Conservation (phyloP, 2,329 filamentous ascomycete genomes). For the Albophoma yamanashiensis region DNA sequence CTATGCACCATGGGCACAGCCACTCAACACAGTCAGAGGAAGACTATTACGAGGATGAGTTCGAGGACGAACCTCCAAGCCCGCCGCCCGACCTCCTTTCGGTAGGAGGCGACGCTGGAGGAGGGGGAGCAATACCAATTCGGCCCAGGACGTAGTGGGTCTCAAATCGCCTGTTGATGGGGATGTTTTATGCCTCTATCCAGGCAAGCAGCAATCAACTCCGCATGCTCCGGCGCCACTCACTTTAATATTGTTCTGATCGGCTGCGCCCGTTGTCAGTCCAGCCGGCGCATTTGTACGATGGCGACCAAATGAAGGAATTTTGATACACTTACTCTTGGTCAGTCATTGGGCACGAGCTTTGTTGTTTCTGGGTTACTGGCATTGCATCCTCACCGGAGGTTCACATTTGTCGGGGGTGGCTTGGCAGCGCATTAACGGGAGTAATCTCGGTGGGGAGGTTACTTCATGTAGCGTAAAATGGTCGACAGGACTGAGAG, state of each 20-base stretch:
- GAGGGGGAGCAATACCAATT: conserved; percentile 7
- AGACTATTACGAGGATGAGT: conserved; percentile 22
- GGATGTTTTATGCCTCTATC: not conserved
- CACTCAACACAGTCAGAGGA: conserved; percentile 29
- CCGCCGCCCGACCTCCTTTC: conserved; percentile 7
- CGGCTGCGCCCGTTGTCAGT: not conserved
- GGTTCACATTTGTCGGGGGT: not conserved
- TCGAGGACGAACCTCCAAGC: conserved; percentile 16
- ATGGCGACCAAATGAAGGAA: not conserved
- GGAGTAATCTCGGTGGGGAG: conserved; percentile 1
- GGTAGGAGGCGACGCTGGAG: conserved; percentile 1
- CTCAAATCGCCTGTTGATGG: not conserved
- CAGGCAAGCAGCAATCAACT: not conserved
- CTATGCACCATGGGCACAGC: conserved; percentile 15
- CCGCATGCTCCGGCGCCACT: not conserved
- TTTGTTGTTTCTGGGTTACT: not conserved
- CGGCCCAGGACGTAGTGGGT: conserved; percentile 6
- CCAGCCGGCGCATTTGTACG: not conserved
- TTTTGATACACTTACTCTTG: not conserved
- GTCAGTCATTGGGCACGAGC: not conserved
- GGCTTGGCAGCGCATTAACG: not conserved
- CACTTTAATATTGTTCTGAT: not conserved
- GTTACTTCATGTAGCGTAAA: not conserved
- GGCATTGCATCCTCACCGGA: not conserved
- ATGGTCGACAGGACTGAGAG: not conserved